A percentile compares a stretch with the other conserved stretches of the same genome.
These are phyloP conservation scores for Saturnispora sekii DNA, from an alignment of 805 yeast genomes.

Conservation along the genomic window DNA sequence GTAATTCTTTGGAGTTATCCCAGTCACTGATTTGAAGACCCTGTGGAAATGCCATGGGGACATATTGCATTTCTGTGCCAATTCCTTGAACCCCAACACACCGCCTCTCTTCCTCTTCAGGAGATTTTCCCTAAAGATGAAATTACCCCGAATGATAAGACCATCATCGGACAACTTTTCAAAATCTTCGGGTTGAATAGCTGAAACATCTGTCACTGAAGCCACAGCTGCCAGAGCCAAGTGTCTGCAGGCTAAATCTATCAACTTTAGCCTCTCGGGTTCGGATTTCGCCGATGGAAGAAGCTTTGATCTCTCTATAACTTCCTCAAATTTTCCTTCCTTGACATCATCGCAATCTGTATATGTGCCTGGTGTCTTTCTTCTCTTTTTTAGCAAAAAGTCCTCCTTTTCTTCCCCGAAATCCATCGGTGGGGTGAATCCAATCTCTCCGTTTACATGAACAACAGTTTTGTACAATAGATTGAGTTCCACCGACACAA, in stretches of 20 bases:
- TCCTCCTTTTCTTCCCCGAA: constrained; percentile 12
- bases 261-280: constrained; percentile 36
- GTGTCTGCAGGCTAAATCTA: constrained; percentile 74
- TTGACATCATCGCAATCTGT: background rate
- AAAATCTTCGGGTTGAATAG: constrained; percentile 6
- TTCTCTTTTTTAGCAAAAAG: too few relatives aligned
- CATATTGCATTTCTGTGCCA: constrained; percentile 74
- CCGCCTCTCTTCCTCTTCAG: constrained; percentile 54
- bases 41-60: constrained; percentile 93
- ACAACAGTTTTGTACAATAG: constrained; percentile 42
- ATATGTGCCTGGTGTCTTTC: background rate
- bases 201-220: constrained; percentile 12
- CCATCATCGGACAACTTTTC: constrained; percentile 12
- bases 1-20: constrained; percentile 79
- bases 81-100: constrained; percentile 73
- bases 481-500: constrained; percentile 37
- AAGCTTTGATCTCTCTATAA: background rate
- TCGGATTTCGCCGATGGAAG: background rate
- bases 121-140: constrained; percentile 9
- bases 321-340: constrained; percentile 1
- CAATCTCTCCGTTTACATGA: constrained; percentile 45
- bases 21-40: constrained; percentile 78
- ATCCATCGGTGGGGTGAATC: constrained; percentile 41
- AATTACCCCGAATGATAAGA: constrained; percentile 4
- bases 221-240: constrained; percentile 63